Conservation (phyloP, 2,329 filamentous ascomycete genomes). For the Fusarium virguliforme region DNA sequence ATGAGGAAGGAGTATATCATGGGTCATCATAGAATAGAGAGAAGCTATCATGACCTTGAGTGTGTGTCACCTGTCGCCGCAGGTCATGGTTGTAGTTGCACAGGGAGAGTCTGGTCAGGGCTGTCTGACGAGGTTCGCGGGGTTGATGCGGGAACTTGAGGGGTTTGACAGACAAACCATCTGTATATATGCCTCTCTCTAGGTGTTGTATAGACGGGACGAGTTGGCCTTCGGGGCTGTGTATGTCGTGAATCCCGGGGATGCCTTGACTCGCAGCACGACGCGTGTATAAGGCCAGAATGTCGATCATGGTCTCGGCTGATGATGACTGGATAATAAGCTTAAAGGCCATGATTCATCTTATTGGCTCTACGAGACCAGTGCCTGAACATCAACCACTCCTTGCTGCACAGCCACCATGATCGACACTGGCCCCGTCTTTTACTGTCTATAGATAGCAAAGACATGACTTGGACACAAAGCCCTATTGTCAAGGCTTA, state of each 20-base stretch:
- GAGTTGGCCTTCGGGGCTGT: background rate
- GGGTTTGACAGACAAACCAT: background rate
- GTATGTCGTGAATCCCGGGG: background rate
- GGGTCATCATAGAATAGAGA: background rate
- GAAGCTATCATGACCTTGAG: background rate
- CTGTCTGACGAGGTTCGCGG: background rate
- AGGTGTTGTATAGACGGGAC: background rate
- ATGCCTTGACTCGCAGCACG: background rate
- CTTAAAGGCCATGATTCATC: background rate
- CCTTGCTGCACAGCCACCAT: background rate
- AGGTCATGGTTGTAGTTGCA: background rate
- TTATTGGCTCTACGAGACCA: background rate
- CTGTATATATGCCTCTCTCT: background rate
- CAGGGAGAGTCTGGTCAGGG: background rate
- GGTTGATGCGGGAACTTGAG: background rate
- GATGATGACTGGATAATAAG: background rate
- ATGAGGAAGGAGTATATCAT: background rate
- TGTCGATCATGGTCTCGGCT: background rate
- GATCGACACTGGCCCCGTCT: background rate
- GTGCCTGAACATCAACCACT: background rate
- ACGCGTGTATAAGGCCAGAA: background rate
- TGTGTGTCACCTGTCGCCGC: conserved; percentile 1
- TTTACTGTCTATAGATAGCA: background rate
- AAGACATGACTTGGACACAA: conserved; percentile 5
- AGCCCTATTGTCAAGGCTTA: background rate